Percentiles rank a stretch among this genome's conserved stretches.
Evolutionary conservation across 352 stramenopile genomes (phyloP).

Genomic region (Pythium apleroticum): DNA sequence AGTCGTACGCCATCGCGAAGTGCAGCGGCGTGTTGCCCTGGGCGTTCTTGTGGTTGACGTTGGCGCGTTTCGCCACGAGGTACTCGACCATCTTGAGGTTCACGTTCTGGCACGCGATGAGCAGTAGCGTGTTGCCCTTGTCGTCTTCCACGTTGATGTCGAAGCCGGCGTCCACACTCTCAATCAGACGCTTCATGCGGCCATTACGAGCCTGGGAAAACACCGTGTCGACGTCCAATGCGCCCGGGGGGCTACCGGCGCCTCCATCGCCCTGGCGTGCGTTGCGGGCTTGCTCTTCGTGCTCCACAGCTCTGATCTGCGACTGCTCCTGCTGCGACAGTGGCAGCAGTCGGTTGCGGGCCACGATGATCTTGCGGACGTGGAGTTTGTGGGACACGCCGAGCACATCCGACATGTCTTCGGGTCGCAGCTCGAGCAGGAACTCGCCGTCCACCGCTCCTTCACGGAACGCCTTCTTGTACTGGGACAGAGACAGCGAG

Average conservation of each 20-base stretch:
- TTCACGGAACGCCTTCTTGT: constrained; percentile 89
- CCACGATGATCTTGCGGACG: constrained; percentile 87
- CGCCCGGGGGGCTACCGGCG: not conserved
- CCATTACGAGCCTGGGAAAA: constrained; percentile 91
- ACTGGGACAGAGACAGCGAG: constrained; percentile 87
- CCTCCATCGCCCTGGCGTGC: constrained; percentile 25
- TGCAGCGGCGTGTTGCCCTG: constrained; percentile 93
- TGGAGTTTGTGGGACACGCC: constrained; percentile 92
- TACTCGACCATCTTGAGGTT: constrained; percentile 90
- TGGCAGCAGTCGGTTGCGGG: constrained; percentile 87
- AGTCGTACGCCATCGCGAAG: constrained; percentile 93
- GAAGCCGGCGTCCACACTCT: constrained; percentile 90
- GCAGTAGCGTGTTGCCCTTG: constrained; percentile 91
- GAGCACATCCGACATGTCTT: constrained; percentile 90
- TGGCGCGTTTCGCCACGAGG: constrained; percentile 78
- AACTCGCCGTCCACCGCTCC: constrained; percentile 91
- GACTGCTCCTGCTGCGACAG: constrained; percentile 68
- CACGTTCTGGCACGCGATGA: constrained; percentile 89
- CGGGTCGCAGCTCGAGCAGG: constrained; percentile 89
- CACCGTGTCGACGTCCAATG: constrained; percentile 63
- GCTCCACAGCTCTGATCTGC: constrained; percentile 57
- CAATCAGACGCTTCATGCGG: constrained; percentile 85
- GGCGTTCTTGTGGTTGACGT: constrained; percentile 92
- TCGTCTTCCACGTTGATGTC: constrained; percentile 88
- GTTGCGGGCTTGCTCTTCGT: constrained; percentile 45